phyloP scores from a whole-genome alignment of 331 rosid species.

The Malus hybrid region DNA sequence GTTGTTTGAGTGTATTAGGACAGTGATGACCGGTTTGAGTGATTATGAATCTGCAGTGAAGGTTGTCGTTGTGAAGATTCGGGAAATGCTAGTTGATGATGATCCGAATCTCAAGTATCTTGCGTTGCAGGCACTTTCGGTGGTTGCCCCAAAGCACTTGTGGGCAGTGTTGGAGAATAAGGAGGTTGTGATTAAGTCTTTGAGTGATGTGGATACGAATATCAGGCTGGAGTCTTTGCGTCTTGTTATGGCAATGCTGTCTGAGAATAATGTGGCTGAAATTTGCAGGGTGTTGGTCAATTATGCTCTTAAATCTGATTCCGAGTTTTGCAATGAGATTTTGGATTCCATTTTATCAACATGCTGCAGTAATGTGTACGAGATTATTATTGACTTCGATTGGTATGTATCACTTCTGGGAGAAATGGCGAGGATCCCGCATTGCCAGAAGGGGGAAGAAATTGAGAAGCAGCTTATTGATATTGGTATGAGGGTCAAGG shows the following conservation, averaged over 20 bases:
- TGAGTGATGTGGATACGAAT: conserved; percentile 82
- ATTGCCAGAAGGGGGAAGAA: conserved; percentile 77
- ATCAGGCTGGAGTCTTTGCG: conserved; percentile 65
- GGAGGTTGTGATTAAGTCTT: conserved; percentile 65
- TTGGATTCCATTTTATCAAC: conserved; percentile 63
- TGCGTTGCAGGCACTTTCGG: conserved; percentile 67
- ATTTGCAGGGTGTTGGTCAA: conserved; percentile 66
- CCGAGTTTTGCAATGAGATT: conserved; percentile 67
- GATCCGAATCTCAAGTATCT: conserved; percentile 90
- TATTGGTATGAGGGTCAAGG: conserved; percentile 83
- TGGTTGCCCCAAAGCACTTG: conserved; percentile 39
- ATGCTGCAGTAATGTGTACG: conserved; percentile 56
- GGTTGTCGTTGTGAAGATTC: conserved; percentile 52
- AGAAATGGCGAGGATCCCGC: conserved; percentile 75
- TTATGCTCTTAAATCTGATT: conserved; percentile 73
- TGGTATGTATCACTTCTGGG: conserved; percentile 85
- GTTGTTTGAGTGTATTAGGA: conserved; percentile 76
- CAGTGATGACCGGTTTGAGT: conserved; percentile 57
- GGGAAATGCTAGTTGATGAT: conserved; percentile 65
- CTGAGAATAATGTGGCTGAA: conserved; percentile 63
- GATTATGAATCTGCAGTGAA: conserved; percentile 61
- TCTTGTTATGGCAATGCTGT: conserved; percentile 76
- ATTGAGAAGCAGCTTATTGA: conserved; percentile 84
- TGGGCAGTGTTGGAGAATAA: conserved; percentile 90
- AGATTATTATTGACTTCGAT: conserved; percentile 75